Conservation (phyloP, 1,139 yeast species). For the Eremothecium gossypii region DNA sequence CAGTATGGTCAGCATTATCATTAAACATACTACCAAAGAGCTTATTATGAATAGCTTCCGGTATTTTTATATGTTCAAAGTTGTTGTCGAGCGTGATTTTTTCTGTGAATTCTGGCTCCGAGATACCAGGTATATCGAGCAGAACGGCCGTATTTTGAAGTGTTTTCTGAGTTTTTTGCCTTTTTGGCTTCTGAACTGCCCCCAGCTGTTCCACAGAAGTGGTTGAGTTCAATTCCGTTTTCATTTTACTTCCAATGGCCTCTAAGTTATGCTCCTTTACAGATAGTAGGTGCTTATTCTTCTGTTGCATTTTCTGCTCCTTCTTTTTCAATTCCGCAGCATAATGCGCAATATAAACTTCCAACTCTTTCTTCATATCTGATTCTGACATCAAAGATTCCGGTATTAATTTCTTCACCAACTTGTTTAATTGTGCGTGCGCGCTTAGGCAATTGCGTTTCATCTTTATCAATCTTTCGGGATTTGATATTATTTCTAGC, state of each 20-base stretch:
- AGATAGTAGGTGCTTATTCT: background rate
- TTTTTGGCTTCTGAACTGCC: background rate
- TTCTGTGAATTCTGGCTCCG: slow-evolving; percentile 3
- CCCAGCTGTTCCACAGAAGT: background rate
- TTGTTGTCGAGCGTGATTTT: slow-evolving; percentile 11
- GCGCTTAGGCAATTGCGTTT: slow-evolving; percentile 16
- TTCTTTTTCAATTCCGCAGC: slow-evolving; percentile 6
- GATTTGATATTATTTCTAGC: slow-evolving; percentile 15
- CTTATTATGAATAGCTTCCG: slow-evolving; percentile 7
- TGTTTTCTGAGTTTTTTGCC: background rate
- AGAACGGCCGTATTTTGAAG: background rate
- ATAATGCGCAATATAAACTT: slow-evolving; percentile 9
- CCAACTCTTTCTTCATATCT: slow-evolving; percentile 13
- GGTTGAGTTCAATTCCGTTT: background rate
- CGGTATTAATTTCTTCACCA: slow-evolving; percentile 14
- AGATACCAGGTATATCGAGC: background rate
- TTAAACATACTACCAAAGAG: slow-evolving; percentile 1
- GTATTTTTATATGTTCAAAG: slow-evolving; percentile 10
- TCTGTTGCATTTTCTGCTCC: slow-evolving; percentile 11
- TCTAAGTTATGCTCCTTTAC: background rate
- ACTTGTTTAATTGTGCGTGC: slow-evolving; percentile 19
- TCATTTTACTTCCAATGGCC: background rate
- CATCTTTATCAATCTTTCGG: slow-evolving; percentile 19
- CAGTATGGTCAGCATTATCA: background rate
- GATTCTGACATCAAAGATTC: slow-evolving; percentile 10